Base-by-base conservation (phyloP, 2,329 filamentous ascomycete genomes). In the Colletotrichum somersetense region DNA sequence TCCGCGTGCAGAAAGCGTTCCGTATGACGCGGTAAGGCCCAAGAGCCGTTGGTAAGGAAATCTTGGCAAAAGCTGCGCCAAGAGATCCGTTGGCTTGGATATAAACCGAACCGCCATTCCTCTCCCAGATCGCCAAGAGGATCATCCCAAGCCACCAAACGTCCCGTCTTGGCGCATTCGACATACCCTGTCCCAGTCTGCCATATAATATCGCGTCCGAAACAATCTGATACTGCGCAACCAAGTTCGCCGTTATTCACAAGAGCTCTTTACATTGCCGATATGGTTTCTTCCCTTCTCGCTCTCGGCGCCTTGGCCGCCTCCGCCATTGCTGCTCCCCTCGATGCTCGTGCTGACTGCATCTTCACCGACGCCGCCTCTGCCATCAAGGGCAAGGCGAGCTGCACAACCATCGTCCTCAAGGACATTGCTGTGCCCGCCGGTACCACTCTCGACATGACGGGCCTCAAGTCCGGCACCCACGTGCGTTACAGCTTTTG, bases 361-460 rank as follows among this genome's bases (percentile, higher is more conserved):
- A 89, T 87, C 18, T 89, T 91, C 77, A 88, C 84, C 55, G 83
- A 85, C 63, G 85, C 86, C 63, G 82, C 84, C 5, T 76, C 82
- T 5, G 87, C 86, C 56, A 85, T 81, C 72, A 82, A 83, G 72
- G 82, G 82, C 76, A 88, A 89, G 79, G 83, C 83, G 18, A 71
- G 75, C 73, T 91, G 89, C 80, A 81, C 87, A 14, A 84, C 82
- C 62, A 89, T 91, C 72, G 79, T 85, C 26, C 81, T 91, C 26
- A 84, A 83, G 71, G 82, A 83, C 74, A 84, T 91, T 57, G 80
- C 80, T 23, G 89, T 91, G 18, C 89, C 89, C 4, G 85, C 88
- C 8, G 89, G 89, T 30, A 81, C 81, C 12, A 91, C 89, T 3
- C 84, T 92, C 3, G 88, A 91, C 76, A 78, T 91, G 72, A 88